phyloP scores from a whole-genome alignment of 23 red algal genomes.

The Chondrus crispus region DNA sequence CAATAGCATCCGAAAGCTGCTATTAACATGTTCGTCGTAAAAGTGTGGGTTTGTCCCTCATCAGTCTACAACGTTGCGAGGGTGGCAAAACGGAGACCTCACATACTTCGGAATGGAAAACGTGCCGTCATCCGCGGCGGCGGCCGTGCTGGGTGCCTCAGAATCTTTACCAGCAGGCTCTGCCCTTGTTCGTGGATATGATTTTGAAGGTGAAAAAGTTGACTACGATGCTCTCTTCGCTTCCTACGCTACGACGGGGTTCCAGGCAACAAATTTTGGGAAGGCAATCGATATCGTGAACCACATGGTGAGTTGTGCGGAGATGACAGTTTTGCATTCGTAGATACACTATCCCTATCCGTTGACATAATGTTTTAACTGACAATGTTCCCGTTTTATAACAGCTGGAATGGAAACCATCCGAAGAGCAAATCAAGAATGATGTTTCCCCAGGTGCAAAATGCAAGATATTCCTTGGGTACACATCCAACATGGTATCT shows the following conservation, averaged over 20 bases:
- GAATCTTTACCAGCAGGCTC: conserved; percentile 39
- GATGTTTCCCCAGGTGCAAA: neutral
- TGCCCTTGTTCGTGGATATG: conserved; percentile 72
- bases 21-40: neutral
- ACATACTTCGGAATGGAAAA: neutral
- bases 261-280: conserved; percentile 97
- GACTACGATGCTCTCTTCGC: conserved; percentile 73
- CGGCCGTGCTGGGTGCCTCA: conserved; percentile 43
- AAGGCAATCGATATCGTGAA: conserved; percentile 74
- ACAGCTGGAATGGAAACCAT: conserved; percentile 58
- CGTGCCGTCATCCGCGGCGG: neutral
- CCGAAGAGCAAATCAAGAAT: neutral
- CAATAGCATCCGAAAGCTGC: neutral
- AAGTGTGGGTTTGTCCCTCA: neutral
- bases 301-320: conserved; percentile 77
- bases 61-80: neutral
- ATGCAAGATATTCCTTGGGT: conserved; percentile 94
- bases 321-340: neutral
- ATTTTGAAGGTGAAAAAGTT: conserved; percentile 61
- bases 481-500: conserved; percentile 98
- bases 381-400: too few species aligned
- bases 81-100: neutral
- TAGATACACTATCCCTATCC: neutral
- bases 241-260: conserved; percentile 70
- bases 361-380: neutral